Conservation (phyloP, 2,329 filamentous ascomycete species). For the Paraphaeosphaeria minitans region DNA sequence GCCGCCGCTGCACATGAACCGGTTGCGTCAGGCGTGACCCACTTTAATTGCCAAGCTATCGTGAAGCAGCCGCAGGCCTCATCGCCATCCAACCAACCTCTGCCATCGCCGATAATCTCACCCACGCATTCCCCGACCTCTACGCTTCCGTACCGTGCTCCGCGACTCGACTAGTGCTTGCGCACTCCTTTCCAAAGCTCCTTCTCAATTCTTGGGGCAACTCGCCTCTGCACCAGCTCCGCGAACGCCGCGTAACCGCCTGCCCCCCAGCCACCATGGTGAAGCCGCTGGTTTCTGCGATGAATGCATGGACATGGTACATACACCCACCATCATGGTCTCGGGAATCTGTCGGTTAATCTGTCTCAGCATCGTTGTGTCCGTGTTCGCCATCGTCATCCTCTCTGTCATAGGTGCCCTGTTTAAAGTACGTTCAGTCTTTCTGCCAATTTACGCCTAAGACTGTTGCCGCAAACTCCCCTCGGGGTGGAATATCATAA, state of each 20-base stretch:
- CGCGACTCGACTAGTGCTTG: not conserved
- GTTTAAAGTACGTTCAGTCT: slow-evolving; percentile 64
- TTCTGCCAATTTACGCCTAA: too few relatives aligned
- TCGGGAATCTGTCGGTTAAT: slow-evolving; percentile 20
- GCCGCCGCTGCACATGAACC: slow-evolving; percentile 3
- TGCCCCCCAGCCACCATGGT: slow-evolving; percentile 70
- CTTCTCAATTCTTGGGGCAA: not conserved
- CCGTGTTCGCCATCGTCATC: slow-evolving; percentile 68
- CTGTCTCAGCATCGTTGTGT: slow-evolving; percentile 68
- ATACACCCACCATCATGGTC: slow-evolving; percentile 33
- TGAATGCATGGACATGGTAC: slow-evolving; percentile 96
- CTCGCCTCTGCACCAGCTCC: slow-evolving; percentile 13
- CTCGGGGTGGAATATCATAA: not conserved
- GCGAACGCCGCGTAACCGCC: slow-evolving; percentile 3
- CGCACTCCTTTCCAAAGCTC: not conserved
- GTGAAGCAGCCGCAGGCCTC: slow-evolving; percentile 1
- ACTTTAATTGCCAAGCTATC: slow-evolving; percentile 1
- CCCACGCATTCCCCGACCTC: not conserved
- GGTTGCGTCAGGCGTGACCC: slow-evolving; percentile 5
- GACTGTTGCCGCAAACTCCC: not conserved
- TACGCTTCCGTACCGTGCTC: not conserved
- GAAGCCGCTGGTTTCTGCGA: slow-evolving; percentile 91
- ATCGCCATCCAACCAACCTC: not conserved
- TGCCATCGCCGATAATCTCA: not conserved
- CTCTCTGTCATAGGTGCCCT: slow-evolving; percentile 70